These are phyloP conservation scores for Blastocystis sp. DNA, from an alignment of 352 stramenopile species.

Conservation along the genomic window DNA sequence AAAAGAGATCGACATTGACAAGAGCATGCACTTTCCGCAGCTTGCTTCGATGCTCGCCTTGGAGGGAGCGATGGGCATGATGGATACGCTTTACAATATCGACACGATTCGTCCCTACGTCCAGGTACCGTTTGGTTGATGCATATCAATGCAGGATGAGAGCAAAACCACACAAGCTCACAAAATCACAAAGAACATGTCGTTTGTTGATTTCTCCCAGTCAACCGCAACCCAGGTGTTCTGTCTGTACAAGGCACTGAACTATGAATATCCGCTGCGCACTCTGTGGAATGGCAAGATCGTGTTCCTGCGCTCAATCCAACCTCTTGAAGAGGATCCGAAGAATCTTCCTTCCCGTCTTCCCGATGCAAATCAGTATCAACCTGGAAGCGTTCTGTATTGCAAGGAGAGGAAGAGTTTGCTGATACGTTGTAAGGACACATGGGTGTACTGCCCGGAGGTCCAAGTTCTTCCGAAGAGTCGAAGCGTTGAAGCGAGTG, in stretches of 20 bases:
- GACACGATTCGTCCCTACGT: background rate
- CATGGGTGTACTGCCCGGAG: constrained; percentile 26
- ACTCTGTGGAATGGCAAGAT: background rate
- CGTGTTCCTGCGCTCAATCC: constrained; percentile 12
- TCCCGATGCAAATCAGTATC: background rate
- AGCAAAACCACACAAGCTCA: background rate
- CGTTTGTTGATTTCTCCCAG: constrained; percentile 4
- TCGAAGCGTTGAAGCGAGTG: background rate
- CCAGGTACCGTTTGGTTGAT: background rate
- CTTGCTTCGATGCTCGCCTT: background rate
- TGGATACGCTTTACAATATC: constrained; percentile 49
- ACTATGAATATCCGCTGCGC: constrained; percentile 47
- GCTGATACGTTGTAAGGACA: constrained; percentile 31
- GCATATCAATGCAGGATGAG: background rate
- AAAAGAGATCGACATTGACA: constrained; percentile 13
- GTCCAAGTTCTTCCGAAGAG: constrained; percentile 40
- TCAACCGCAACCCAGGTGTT: background rate
- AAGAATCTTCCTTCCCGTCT: background rate
- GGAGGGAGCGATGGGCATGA: constrained; percentile 14
- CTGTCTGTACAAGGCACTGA: constrained; percentile 1
- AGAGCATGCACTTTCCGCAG: constrained; percentile 12
- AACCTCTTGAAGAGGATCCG: background rate
- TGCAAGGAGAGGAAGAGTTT: constrained; percentile 45
- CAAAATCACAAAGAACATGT: constrained; percentile 48
- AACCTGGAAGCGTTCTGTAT: constrained; percentile 24